phyloP scores from a whole-genome alignment of 2,329 filamentous ascomycete genomes.

The Ophiostoma montium region DNA sequence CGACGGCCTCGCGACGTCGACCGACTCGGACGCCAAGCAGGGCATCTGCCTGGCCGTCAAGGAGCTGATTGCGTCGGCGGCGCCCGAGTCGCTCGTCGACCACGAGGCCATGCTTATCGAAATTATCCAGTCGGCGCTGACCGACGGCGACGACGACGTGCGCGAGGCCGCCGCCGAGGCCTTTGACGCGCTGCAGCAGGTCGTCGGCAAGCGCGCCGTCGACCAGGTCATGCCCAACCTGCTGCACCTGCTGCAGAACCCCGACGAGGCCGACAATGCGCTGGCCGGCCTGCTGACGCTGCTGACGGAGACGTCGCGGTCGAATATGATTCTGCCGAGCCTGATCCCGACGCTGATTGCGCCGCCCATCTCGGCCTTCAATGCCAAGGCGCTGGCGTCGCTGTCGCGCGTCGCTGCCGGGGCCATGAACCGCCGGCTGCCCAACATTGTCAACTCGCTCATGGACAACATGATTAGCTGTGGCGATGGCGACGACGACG shows the following conservation, averaged over 20 bases:
- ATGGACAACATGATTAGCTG: constrained; percentile 81
- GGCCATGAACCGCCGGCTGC: constrained; percentile 80
- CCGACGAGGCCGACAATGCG: constrained; percentile 59
- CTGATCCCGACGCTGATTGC: constrained; percentile 86
- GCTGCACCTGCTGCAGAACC: constrained; percentile 61
- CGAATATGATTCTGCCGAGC: constrained; percentile 92
- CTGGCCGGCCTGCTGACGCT: constrained; percentile 84
- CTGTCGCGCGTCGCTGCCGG: constrained; percentile 80
- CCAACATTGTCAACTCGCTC: constrained; percentile 80
- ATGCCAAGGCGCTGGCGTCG: constrained; percentile 85
- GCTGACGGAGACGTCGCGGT: constrained; percentile 82
- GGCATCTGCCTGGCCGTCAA: constrained; percentile 94
- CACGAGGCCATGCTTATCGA: constrained; percentile 92
- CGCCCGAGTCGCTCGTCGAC: constrained; percentile 77
- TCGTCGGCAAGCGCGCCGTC: constrained; percentile 84
- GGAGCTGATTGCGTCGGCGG: constrained; percentile 82
- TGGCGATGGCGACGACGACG: constrained; percentile 66
- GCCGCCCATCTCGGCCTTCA: constrained; percentile 84
- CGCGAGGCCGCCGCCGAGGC: constrained; percentile 92
- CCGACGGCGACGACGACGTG: constrained; percentile 79
- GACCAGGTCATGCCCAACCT: constrained; percentile 91
- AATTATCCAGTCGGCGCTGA: constrained; percentile 82
- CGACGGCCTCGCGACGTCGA: constrained; percentile 75
- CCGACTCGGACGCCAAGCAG: constrained; percentile 84
- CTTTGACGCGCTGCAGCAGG: constrained; percentile 87